A percentile compares a stretch with the other conserved stretches of the same genome.
phyloP scores from a whole-genome alignment of 352 stramenopile genomes.

The Plasmopara viticola region DNA sequence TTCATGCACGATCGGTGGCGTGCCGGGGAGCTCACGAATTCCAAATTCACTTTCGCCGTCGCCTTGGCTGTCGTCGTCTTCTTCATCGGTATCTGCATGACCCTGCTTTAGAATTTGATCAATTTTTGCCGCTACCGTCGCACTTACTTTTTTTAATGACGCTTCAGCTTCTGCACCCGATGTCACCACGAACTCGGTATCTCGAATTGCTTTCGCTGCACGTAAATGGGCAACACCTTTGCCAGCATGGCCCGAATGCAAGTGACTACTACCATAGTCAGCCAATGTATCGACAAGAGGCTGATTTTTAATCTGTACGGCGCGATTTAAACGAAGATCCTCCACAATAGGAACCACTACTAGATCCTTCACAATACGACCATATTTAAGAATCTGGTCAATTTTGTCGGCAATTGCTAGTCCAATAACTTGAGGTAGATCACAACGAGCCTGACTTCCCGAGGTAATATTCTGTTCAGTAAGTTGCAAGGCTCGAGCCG shows the following conservation, averaged over 20 bases:
- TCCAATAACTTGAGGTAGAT: neutral
- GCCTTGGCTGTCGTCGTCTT: neutral
- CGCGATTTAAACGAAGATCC: neutral
- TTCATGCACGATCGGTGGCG: neutral
- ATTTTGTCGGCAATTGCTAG: constrained; percentile 2
- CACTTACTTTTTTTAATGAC: neutral
- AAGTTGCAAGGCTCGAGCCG: neutral
- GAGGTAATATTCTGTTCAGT: neutral
- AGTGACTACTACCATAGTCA: constrained; percentile 1
- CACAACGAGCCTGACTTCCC: constrained; percentile 1
- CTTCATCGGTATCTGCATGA: neutral
- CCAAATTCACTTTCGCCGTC: constrained; percentile 2
- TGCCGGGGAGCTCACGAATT: neutral
- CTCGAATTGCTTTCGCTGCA: constrained; percentile 3
- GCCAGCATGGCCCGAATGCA: constrained; percentile 2
- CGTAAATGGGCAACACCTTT: constrained; percentile 1
- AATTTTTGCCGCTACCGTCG: neutral
- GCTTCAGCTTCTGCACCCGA: neutral
- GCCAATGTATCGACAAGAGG: neutral
- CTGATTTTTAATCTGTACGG: constrained; percentile 1
- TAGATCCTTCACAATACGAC: neutral
- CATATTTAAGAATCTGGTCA: constrained; percentile 6
- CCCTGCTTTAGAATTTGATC: neutral
- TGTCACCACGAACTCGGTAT: constrained; percentile 1
- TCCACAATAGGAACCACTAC: neutral